Percentiles rank a stretch among this genome's conserved stretches.
phyloP scores from a whole-genome alignment of 495 filamentous ascomycete species.

The Tetracladium setigerum region DNA sequence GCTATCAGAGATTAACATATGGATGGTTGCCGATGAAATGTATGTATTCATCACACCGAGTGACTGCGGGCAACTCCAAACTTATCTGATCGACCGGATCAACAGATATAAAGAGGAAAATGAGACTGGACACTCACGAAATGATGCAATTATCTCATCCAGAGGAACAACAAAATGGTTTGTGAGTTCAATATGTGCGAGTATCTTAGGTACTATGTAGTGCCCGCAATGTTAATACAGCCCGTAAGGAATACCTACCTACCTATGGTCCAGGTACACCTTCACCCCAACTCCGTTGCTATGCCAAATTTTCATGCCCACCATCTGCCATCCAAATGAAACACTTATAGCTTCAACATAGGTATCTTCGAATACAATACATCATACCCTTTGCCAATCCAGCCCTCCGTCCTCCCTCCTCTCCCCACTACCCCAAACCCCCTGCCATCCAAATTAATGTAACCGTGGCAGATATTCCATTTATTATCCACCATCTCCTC shows the following conservation, averaged over 20 bases:
- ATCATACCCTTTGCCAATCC: slow-evolving; percentile 76
- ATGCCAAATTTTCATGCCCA: slow-evolving; percentile 1
- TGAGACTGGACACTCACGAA: too few relatives aligned
- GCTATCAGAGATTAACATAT: too few relatives aligned
- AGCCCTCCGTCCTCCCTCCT: slow-evolving; percentile 62
- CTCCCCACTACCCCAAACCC: slow-evolving; percentile 69
- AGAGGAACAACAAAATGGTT: too few relatives aligned
- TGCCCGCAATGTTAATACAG: not conserved
- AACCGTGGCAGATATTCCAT: slow-evolving; percentile 49
- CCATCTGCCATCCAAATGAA: not conserved
- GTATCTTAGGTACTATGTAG: too few relatives aligned
- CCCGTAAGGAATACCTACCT: not conserved
- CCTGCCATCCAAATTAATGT: slow-evolving; percentile 72
- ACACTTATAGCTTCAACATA: slow-evolving; percentile 13
- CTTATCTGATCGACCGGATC: too few relatives aligned
- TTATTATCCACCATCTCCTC: slow-evolving; percentile 62
- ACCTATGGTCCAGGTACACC: not conserved
- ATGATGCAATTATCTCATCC: too few relatives aligned
- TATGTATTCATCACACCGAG: too few relatives aligned
- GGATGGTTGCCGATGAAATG: too few relatives aligned
- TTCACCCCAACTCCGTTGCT: slow-evolving; percentile 2
- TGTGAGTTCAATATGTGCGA: too few relatives aligned
- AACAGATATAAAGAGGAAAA: too few relatives aligned
- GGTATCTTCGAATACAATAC: slow-evolving; percentile 35
- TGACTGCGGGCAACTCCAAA: too few relatives aligned